Evolutionary conservation across 495 filamentous ascomycete species (phyloP).

Genomic region (Hypoxylon fragiforme): DNA sequence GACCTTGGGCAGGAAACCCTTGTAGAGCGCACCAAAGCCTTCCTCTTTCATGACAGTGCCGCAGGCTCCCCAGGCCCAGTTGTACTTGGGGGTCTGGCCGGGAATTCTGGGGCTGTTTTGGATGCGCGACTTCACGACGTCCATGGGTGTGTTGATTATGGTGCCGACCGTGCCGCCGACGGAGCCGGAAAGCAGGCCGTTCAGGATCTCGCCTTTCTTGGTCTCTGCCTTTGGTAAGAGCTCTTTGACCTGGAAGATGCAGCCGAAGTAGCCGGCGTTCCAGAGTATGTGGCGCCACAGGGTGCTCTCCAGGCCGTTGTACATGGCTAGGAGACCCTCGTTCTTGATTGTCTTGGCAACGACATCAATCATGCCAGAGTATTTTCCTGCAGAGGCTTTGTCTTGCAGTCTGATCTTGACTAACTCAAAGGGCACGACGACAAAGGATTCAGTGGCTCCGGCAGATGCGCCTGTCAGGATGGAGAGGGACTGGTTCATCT

Average conservation of each 20-base stretch:
- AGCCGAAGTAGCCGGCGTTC: conserved; percentile 98
- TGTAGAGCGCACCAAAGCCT: conserved; percentile 89
- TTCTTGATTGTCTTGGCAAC: conserved; percentile 76
- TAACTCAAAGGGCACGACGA: conserved; percentile 91
- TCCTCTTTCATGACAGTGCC: conserved; percentile 89
- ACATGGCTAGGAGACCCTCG: conserved; percentile 86
- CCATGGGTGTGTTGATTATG: conserved; percentile 93
- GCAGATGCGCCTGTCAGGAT: conserved; percentile 91
- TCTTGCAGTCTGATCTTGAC: conserved; percentile 94
- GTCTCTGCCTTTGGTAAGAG: conserved; percentile 76
- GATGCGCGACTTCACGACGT: conserved; percentile 96
- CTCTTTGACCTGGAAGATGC: conserved; percentile 91
- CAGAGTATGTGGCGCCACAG: conserved; percentile 96
- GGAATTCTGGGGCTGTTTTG: conserved; percentile 85
- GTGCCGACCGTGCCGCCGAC: conserved; percentile 92
- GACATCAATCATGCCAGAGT: conserved; percentile 90
- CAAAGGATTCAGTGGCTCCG: conserved; percentile 93
- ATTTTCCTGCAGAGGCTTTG: conserved; percentile 89
- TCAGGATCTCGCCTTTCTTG: conserved; percentile 78
- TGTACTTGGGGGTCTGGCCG: conserved; percentile 86
- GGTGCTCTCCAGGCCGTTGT: conserved; percentile 95
- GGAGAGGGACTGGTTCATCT: conserved; percentile 89
- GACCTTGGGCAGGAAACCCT: conserved; percentile 97
- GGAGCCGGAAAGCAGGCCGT: conserved; percentile 84
- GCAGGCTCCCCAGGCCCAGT: conserved; percentile 91